Evolutionary conservation across 306 rosid genomes (phyloP).

Genomic region (Cicer arietinum): DNA sequence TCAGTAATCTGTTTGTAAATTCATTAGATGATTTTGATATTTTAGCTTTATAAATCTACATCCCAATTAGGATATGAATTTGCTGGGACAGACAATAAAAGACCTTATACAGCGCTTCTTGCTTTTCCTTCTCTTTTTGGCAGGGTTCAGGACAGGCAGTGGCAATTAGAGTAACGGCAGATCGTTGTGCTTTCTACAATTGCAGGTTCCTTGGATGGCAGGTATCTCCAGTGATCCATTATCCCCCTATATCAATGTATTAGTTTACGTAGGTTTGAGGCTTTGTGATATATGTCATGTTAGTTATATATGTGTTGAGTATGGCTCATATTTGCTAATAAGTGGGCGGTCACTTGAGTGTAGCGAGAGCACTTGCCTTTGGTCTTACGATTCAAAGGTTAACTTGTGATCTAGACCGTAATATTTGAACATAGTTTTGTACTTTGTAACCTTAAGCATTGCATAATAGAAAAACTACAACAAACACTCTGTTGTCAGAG

Average conservation of each 20-base stretch:
- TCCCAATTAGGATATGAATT: background rate
- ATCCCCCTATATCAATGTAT: conserved; percentile 11
- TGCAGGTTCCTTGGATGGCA: conserved; percentile 99
- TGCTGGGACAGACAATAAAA: conserved; percentile 28
- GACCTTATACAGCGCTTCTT: background rate
- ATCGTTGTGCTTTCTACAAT: conserved; percentile 95
- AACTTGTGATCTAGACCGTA: too few species aligned
- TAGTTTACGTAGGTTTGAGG: conserved; percentile 29
- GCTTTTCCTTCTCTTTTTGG: conserved; percentile 35
- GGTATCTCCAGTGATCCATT: conserved; percentile 55
- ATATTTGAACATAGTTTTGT: too few species aligned
- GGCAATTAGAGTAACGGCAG: conserved; percentile 97
- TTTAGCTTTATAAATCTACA: conserved; percentile 19
- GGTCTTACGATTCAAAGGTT: too few species aligned
- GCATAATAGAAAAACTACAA: too few species aligned
- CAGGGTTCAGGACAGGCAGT: conserved; percentile 99
- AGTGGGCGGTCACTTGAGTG: too few species aligned
- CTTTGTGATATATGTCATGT: conserved; percentile 10
- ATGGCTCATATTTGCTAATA: too few species aligned
- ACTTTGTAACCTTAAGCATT: too few species aligned
- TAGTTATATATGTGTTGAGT: background rate
- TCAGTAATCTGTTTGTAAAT: conserved; percentile 1
- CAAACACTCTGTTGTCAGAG: too few species aligned
- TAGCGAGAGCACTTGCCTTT: too few species aligned
- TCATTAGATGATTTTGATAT: conserved; percentile 20